phyloP scores from a whole-genome alignment of 345 rosid genomes.

The Populus deltoides region DNA sequence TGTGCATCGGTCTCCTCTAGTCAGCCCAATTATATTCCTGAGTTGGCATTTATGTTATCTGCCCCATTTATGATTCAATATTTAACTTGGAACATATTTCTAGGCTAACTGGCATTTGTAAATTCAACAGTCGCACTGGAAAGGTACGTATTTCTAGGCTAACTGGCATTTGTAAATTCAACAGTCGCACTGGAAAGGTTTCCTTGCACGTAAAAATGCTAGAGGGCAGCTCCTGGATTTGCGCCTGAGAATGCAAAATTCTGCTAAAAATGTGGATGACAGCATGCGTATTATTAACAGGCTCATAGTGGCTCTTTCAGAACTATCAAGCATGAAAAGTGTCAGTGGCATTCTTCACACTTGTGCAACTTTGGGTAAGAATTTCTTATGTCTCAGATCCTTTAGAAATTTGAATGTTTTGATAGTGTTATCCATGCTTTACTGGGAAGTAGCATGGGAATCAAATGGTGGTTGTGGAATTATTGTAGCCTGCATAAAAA shows the following conservation, averaged over 20 bases:
- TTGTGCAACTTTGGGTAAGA: constrained; percentile 74
- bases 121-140: constrained; percentile 74
- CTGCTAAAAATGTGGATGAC: constrained; percentile 81
- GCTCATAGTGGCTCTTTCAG: constrained; percentile 72
- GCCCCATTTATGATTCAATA: no score
- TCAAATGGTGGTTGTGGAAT: no score
- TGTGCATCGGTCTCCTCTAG: no score
- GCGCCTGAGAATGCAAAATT: constrained; percentile 59
- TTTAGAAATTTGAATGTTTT: no score
- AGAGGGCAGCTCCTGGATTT: constrained; percentile 54
- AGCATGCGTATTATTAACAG: constrained; percentile 70
- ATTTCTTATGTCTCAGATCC: neutral
- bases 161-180: constrained; percentile 12
- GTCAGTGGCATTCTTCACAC: constrained; percentile 76
- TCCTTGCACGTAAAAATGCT: constrained; percentile 63
- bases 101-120: neutral
- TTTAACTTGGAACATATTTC: no score
- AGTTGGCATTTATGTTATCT: no score
- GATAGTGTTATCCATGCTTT: no score
- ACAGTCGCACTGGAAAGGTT: constrained; percentile 86
- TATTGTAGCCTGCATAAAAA: neutral
- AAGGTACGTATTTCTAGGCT: constrained; percentile 31
- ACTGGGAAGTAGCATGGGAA: no score
- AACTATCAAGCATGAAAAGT: constrained; percentile 68
- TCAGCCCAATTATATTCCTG: no score